Evolutionary conservation across 2,329 filamentous ascomycete genomes (phyloP), one percentile per base, ranked within the genome.

Genomic region (Ascochyta fabae): DNA sequence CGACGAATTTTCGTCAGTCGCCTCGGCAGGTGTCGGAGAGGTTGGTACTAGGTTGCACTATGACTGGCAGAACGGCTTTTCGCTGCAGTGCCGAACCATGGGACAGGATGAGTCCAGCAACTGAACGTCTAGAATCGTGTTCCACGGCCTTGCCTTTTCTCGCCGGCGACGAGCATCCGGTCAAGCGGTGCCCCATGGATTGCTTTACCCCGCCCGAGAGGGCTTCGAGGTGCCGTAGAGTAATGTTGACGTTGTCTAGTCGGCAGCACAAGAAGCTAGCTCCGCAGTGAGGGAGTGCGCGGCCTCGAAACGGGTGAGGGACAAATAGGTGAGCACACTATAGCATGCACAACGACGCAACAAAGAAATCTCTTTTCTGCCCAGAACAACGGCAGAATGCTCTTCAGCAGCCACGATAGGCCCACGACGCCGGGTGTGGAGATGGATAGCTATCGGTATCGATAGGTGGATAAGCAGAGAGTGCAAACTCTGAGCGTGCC

Each of bases 391-490:
- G 38, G 38, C 41, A 49, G 38, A 50, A 51, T 41, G 38, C 22
- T 42, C 39, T 40, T 43, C 39, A 42, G 48, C 41, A 46, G 50
- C 55, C 43, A 53, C 55, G 56, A 65, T 60, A 63, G 65, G 65
- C 34, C 48, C 55, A 56, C 56, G 33, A 29, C 38, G 41, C 51
- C 45, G 63, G 53, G 24, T 62, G 64, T 64, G 66, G 66, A 59
- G 64, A 67, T 55, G 69, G 67, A 52, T 62, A 65, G 64, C 45
- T 66, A 70, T 72, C 66, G 69, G 51, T 69, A 72, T 72, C 68
- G 71, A 73, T 72, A 71, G 65, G 69, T 68, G 68, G 70, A 71
- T 70, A 71, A 65, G 62, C 70, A 65, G 62, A 60, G 43, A 66
- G 56, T 47, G 58, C 59, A 67, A 65, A 66, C 42, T 60, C 61